Conservation (phyloP, 2,329 filamentous ascomycete genomes). For the Arthrobotrys entomopaga region DNA sequence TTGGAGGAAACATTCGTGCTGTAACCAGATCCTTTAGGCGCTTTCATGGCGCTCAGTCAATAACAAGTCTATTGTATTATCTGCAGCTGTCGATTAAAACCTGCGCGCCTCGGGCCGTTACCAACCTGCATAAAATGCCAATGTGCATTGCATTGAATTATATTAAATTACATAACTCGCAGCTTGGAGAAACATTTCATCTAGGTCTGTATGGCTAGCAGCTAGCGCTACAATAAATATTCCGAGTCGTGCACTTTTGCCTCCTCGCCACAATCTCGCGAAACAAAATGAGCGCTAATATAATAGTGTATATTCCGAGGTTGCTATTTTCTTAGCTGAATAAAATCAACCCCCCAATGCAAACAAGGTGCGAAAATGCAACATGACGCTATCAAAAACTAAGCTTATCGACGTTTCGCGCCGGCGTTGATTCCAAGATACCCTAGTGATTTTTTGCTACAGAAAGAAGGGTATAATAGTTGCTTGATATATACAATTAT, state of each 20-base stretch:
- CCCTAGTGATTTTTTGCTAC: slow-evolving; percentile 6
- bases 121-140: neutral
- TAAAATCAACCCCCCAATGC: neutral
- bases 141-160: neutral
- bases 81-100: neutral
- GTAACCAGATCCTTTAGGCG: neutral
- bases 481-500: slow-evolving; percentile 30
- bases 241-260: slow-evolving; percentile 16
- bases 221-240: slow-evolving; percentile 6
- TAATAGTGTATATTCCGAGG: neutral
- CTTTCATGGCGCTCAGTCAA: neutral
- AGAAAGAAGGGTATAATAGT: slow-evolving; percentile 16
- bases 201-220: neutral
- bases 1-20: too few species aligned
- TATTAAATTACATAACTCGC: too few species aligned
- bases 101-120: too few species aligned
- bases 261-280: slow-evolving; percentile 4
- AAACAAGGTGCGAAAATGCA: neutral
- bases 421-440: slow-evolving; percentile 24
- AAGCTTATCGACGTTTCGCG: slow-evolving; percentile 16
- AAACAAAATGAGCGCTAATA: slow-evolving; percentile 3
- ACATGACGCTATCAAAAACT: neutral
- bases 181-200: too few species aligned
- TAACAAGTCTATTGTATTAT: neutral
- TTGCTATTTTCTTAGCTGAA: neutral